phyloP scores from a whole-genome alignment of 345 rosid genomes.

The Brassica rapa region DNA sequence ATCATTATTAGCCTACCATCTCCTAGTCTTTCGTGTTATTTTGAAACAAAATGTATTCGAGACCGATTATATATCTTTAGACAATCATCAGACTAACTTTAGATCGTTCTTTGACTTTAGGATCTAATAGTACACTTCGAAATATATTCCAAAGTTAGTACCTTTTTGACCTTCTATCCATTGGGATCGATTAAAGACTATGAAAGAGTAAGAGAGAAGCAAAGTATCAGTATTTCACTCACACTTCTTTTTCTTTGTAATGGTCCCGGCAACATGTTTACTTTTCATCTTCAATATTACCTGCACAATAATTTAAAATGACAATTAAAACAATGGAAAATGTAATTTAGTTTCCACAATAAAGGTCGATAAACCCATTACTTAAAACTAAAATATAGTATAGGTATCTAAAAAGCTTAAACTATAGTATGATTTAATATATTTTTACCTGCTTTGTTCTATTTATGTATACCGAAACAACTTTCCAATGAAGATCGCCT shows the following conservation, averaged over 20 bases:
- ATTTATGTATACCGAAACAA: conserved; percentile 87
- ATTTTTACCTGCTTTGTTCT: conserved; percentile 71
- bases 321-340: neutral
- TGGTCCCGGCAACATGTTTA: conserved; percentile 75
- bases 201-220: conserved; percentile 39
- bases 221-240: conserved; percentile 39
- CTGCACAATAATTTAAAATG: conserved; percentile 37
- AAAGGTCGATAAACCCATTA: neutral
- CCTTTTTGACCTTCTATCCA: conserved; percentile 28
- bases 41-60: neutral
- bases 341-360: conserved; percentile 3
- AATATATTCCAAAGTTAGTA: conserved; percentile 16
- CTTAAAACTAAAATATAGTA: neutral
- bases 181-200: conserved; percentile 7
- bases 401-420: neutral
- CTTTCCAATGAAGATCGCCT: conserved; percentile 98
- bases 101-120: conserved; percentile 29
- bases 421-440: neutral
- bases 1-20: neutral
- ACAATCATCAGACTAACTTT: neutral
- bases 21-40: neutral
- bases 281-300: conserved; percentile 88
- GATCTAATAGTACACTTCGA: conserved; percentile 9
- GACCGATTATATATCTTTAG: conserved; percentile 4
- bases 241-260: conserved; percentile 91